A percentile compares a stretch with the other conserved stretches of the same genome.
Conservation (phyloP, 1,139 yeast species). For the Taphrina flavorubra region DNA sequence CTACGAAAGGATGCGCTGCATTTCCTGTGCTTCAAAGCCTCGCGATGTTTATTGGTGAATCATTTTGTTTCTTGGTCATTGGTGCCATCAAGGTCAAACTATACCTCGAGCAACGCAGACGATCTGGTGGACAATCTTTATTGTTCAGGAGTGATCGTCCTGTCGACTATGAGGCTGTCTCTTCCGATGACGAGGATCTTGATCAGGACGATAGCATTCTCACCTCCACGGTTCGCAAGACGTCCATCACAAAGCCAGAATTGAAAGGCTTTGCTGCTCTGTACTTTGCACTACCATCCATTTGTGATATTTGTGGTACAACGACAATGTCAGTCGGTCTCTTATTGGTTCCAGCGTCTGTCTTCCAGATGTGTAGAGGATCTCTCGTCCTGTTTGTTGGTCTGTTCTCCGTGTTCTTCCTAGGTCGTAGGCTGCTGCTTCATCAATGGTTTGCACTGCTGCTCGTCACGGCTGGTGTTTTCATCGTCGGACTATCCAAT, state of each 20-base stretch:
- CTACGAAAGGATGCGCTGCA: slow-evolving; percentile 30
- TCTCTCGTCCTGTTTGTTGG: slow-evolving; percentile 80
- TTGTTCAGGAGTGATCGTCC: background rate
- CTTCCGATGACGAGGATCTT: slow-evolving; percentile 9
- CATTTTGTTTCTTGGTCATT: slow-evolving; percentile 52
- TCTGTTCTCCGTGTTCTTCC: slow-evolving; percentile 67
- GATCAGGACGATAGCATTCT: slow-evolving; percentile 3
- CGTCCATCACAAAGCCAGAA: slow-evolving; percentile 14
- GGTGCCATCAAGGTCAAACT: slow-evolving; percentile 9
- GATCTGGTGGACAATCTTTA: background rate
- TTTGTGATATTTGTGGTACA: slow-evolving; percentile 75
- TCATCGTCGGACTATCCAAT: slow-evolving; percentile 76
- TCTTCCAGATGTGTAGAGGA: slow-evolving; percentile 86
- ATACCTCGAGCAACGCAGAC: slow-evolving; percentile 3
- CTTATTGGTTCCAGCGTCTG: slow-evolving; percentile 76
- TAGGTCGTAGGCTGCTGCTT: slow-evolving; percentile 62
- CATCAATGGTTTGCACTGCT: slow-evolving; percentile 72
- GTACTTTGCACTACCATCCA: slow-evolving; percentile 64
- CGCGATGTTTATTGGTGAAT: slow-evolving; percentile 82
- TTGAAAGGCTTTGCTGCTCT: slow-evolving; percentile 16
- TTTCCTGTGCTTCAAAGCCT: slow-evolving; percentile 67
- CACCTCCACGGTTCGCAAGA: slow-evolving; percentile 43
- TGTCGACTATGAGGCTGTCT: slow-evolving; percentile 12
- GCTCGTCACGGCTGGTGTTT: slow-evolving; percentile 69
- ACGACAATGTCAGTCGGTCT: slow-evolving; percentile 79